phyloP scores from a whole-genome alignment of 2,329 filamentous ascomycete genomes.

The Penicillium sp. region DNA sequence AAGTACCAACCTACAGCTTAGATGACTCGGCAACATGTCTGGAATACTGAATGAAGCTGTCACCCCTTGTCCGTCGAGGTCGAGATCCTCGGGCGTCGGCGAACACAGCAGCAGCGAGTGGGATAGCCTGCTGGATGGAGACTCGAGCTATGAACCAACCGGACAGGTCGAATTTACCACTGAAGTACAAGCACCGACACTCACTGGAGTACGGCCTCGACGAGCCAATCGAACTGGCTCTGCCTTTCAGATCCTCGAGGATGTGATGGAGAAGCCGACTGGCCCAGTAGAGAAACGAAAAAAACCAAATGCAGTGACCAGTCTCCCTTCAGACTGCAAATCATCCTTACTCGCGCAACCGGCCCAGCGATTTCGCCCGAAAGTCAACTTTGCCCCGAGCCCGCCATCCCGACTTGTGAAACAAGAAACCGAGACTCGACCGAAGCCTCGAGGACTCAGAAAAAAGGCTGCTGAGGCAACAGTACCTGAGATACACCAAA shows the following conservation, averaged over 20 bases:
- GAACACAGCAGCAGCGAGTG: conserved; percentile 18
- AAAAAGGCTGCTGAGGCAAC: conserved; percentile 13
- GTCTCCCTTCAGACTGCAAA: conserved; percentile 18
- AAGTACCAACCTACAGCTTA: neutral
- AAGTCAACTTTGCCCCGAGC: conserved; percentile 26
- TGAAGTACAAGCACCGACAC: conserved; percentile 31
- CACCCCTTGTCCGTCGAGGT: conserved; percentile 34
- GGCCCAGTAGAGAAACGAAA: conserved; percentile 11
- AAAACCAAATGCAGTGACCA: conserved; percentile 17
- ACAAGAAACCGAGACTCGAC: conserved; percentile 6
- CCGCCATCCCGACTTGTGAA: conserved; percentile 15
- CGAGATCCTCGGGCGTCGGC: conserved; percentile 17
- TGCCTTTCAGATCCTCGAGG: conserved; percentile 40
- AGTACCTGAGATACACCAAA: conserved; percentile 14
- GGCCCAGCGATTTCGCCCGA: conserved; percentile 38
- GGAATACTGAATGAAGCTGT: conserved; percentile 22
- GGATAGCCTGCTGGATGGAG: conserved; percentile 25
- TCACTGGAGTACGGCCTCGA: conserved; percentile 28
- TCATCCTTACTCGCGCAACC: conserved; percentile 39
- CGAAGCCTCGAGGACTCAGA: conserved; percentile 5
- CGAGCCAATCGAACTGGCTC: conserved; percentile 24
- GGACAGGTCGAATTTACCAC: conserved; percentile 40
- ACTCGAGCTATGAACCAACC: conserved; percentile 32
- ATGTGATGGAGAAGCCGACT: conserved; percentile 19
- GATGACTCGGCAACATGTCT: conserved; percentile 22